phyloP scores from a whole-genome alignment of 2,329 filamentous ascomycete genomes.

The Aspergillus sergii region DNA sequence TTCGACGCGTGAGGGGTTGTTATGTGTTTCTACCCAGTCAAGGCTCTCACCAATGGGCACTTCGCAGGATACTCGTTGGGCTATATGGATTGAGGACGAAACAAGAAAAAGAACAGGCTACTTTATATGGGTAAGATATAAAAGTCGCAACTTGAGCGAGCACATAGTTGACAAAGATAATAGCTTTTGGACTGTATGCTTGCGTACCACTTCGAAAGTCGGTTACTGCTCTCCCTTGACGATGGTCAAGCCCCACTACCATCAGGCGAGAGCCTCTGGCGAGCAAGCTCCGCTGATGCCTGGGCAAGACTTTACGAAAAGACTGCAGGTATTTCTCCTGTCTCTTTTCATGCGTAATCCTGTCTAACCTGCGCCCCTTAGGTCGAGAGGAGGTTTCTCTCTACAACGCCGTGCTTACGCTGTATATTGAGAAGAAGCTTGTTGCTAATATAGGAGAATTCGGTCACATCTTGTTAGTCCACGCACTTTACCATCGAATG shows the following conservation, averaged over 20 bases:
- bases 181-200: constrained; percentile 47
- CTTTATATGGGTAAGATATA: constrained; percentile 44
- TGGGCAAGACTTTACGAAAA: constrained; percentile 36
- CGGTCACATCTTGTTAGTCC: constrained; percentile 52
- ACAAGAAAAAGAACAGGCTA: constrained; percentile 43
- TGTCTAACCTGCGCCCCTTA: constrained; percentile 1
- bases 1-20: constrained; percentile 25
- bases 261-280: constrained; percentile 46
- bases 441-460: constrained; percentile 51
- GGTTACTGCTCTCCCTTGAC: constrained; percentile 41
- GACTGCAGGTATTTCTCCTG: constrained; percentile 21
- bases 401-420: constrained; percentile 45
- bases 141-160: neutral
- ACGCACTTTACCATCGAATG: constrained; percentile 53
- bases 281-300: constrained; percentile 34
- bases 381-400: constrained; percentile 39
- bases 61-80: constrained; percentile 32
- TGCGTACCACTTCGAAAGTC: constrained; percentile 41
- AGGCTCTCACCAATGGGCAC: constrained; percentile 6
- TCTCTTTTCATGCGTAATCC: neutral
- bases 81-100: constrained; percentile 42
- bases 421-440: constrained; percentile 55
- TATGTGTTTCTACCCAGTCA: constrained; percentile 18
- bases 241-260: constrained; percentile 45
- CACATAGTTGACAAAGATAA: constrained; percentile 8